These are phyloP conservation scores for Saturnispora bothae DNA, from an alignment of 805 yeast genomes.

Conservation along the genomic window DNA sequence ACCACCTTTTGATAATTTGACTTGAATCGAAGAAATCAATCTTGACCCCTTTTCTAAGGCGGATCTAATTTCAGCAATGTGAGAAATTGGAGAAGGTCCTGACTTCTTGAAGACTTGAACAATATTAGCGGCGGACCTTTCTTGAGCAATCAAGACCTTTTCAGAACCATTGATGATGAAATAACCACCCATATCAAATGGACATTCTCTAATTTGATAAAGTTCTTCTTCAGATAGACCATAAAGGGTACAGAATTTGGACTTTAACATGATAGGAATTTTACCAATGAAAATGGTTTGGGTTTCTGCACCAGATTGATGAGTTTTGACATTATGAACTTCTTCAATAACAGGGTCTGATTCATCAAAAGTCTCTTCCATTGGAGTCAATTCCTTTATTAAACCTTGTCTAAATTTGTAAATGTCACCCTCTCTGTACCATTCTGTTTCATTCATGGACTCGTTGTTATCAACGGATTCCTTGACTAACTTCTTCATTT, in stretches of 20 bases:
- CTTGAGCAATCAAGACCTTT: slow-evolving; percentile 97
- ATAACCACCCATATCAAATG: slow-evolving; percentile 99
- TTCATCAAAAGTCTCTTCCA: slow-evolving; percentile 40
- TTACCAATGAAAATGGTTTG: slow-evolving; percentile 71
- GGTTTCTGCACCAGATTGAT: slow-evolving; percentile 27
- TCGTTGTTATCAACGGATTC: slow-evolving; percentile 61
- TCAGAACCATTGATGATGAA: slow-evolving; percentile 97
- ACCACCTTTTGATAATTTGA: slow-evolving; percentile 59
- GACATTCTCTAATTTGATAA: slow-evolving; percentile 95
- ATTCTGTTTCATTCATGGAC: slow-evolving; percentile 37
- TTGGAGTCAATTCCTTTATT: slow-evolving; percentile 21
- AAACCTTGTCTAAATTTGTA: slow-evolving; percentile 29
- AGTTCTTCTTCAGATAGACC: slow-evolving; percentile 87
- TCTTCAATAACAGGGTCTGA: slow-evolving; percentile 53
- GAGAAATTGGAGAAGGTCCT: slow-evolving; percentile 93
- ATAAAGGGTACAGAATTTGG: slow-evolving; percentile 88
- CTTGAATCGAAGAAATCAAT: slow-evolving; percentile 86
- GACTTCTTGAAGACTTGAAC: slow-evolving; percentile 98
- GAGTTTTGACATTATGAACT: slow-evolving; percentile 25
- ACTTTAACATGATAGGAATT: slow-evolving; percentile 95
- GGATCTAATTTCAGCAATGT: slow-evolving; percentile 91
- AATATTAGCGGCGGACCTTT: slow-evolving; percentile 95
- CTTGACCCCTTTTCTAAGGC: slow-evolving; percentile 97
- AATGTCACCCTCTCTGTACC: slow-evolving; percentile 45
- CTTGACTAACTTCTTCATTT: slow-evolving; percentile 83